These are phyloP conservation scores for Jamesozyma gamospora DNA, from an alignment of 805 yeast genomes.

Conservation along the genomic window DNA sequence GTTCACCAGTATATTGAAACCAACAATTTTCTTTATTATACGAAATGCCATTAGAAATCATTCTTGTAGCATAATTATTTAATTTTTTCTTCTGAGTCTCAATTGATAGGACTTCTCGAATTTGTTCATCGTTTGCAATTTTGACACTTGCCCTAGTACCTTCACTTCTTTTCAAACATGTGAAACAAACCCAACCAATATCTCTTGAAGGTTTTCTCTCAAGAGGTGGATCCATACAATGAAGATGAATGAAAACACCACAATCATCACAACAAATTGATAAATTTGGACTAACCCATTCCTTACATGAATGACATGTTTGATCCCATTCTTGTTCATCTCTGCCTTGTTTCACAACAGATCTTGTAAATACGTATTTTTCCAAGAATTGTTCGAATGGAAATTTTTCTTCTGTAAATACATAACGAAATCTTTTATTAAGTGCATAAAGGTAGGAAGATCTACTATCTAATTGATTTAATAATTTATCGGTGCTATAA, in stretches of 20 bases:
- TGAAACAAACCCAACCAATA: conserved; percentile 83
- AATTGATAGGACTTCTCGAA: conserved; percentile 3
- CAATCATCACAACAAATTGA: conserved; percentile 78
- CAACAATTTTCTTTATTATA: conserved; percentile 14
- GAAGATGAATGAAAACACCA: conserved; percentile 58
- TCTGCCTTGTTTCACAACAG: not conserved
- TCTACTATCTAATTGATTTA: conserved; percentile 40
- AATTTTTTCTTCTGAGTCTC: conserved; percentile 7
- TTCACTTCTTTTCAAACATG: conserved; percentile 56
- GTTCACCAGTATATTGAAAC: conserved; percentile 26
- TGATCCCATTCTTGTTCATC: conserved; percentile 19
- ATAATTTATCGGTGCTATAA: conserved; percentile 49
- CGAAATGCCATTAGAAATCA: conserved; percentile 5
- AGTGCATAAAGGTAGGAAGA: conserved; percentile 51
- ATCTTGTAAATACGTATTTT: conserved; percentile 14
- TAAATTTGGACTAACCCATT: conserved; percentile 72
- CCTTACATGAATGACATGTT: conserved; percentile 62
- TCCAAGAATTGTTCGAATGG: conserved; percentile 20
- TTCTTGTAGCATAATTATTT: conserved; percentile 12
- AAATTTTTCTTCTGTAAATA: conserved; percentile 52
- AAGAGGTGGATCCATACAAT: conserved; percentile 80
- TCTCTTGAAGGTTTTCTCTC: conserved; percentile 74
- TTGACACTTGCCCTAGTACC: conserved; percentile 18
- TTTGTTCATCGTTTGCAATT: conserved; percentile 7
- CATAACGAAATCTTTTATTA: conserved; percentile 56